Evolutionary conservation across 805 yeast genomes (phyloP), one percentile per base, ranked within the genome.

Genomic region (Lipomyces sp.): DNA sequence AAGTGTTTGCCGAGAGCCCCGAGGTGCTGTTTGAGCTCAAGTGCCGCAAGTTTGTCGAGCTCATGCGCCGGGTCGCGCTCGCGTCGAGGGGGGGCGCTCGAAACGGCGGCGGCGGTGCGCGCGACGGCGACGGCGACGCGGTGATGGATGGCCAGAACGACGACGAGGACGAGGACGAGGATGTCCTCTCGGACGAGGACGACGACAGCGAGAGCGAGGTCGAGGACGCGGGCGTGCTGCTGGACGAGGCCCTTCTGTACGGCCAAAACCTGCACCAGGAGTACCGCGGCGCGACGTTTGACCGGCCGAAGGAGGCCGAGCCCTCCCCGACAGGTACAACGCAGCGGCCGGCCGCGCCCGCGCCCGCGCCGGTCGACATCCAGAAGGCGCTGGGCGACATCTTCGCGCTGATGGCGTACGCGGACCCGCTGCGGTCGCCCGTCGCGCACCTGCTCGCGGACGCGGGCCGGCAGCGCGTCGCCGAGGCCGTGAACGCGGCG

Each of bases 351-450:
- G n/a, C n/a, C n/a, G n/a, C n/a, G n/a, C 39, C 39, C 8, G 32
- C 39, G 10, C 5, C 39, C 3, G 14, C 43, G 21, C 21, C 39
- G 16, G 18, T 28, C 43, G 61, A 61, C n/a, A 69, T 70, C 36
- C 68, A 66, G 28, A 65, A 67, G 6, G 67, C 68, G 51, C 60
- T 82, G 28, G 68, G 71, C 35, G 75, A 76, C 38, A 68, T 80
- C 0, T 77, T 79, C 6, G 69, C 79, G 2, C 63, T 82, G 26
- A 61, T 81, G 40, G 81, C 83, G 2, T 81, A 74, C 55, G 73
- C 74, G 8, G 69, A 79, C 45, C 83, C 83, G 0, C 49, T 53
- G 38, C 51, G 62, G 3, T 63, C 74, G 3, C 64, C 62, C 29
- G 70, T 69, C 39, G 73, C 75, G 16, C 65, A 67, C 43, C 56